A percentile compares a stretch with the other conserved stretches of the same genome.
Conservation (phyloP, 192 early-diverging fungal genomes). For the Coemansia sp. region DNA sequence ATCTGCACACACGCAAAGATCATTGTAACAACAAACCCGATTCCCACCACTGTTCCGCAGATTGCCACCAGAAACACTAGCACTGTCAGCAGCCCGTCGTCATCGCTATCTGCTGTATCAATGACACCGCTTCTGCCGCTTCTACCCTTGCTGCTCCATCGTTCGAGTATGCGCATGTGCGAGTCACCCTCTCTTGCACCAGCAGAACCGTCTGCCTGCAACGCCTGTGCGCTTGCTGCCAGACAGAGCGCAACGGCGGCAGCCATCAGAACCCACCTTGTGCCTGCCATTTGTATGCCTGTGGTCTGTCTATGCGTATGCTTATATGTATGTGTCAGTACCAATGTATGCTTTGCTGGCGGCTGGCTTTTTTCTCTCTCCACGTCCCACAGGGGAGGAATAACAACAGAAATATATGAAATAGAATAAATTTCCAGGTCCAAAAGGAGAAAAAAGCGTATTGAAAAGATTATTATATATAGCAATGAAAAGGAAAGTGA, state of each 20-base stretch:
- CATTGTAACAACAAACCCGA: conserved; percentile 32
- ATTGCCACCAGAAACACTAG: conserved; percentile 42
- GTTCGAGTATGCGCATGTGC: neutral
- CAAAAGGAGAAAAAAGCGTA: too few species aligned
- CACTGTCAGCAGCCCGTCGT: conserved; percentile 37
- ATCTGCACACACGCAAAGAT: conserved; percentile 22
- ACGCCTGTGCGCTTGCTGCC: neutral
- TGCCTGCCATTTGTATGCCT: conserved; percentile 2
- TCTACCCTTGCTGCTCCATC: neutral
- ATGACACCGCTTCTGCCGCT: neutral
- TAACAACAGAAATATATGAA: too few species aligned
- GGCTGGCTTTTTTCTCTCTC: too few species aligned
- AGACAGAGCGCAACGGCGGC: neutral
- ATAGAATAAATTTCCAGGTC: too few species aligned
- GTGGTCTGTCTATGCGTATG: neutral
- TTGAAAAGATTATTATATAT: too few species aligned
- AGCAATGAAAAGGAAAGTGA: neutral
- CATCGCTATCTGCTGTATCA: conserved; percentile 14
- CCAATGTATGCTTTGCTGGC: neutral
- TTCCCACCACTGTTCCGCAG: conserved; percentile 38
- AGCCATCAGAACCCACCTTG: conserved; percentile 2
- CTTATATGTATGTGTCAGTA: neutral
- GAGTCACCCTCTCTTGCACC: neutral
- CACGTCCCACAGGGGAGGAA: too few species aligned
- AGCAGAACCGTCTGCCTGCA: neutral